Evolutionary conservation across 805 yeast genomes (phyloP).

Genomic region (Priceomyces carsonii): DNA sequence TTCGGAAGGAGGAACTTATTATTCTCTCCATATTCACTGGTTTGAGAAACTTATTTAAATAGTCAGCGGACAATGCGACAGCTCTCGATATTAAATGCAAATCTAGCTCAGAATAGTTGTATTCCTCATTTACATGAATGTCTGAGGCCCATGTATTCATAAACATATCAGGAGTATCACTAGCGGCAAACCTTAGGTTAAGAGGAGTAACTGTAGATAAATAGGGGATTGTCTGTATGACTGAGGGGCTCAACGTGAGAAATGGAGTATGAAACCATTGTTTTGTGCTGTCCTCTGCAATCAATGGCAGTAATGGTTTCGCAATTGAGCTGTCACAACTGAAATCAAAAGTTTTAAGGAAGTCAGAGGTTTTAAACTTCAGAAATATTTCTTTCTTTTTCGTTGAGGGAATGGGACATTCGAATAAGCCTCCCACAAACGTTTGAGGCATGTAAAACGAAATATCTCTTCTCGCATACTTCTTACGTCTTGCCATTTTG

Average conservation of each 20-base stretch:
- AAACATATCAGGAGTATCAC: conserved; percentile 27
- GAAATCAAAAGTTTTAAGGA: conserved; percentile 20
- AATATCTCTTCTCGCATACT: conserved; percentile 46
- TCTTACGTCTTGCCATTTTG: conserved; percentile 56
- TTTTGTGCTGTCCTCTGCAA: conserved; percentile 54
- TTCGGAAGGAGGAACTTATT: not conserved
- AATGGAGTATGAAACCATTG: conserved; percentile 43
- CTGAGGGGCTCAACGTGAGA: conserved; percentile 20
- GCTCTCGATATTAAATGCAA: conserved; percentile 28
- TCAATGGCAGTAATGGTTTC: conserved; percentile 53
- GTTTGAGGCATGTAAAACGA: conserved; percentile 55
- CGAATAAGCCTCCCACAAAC: conserved; percentile 65
- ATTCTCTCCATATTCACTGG: conserved; percentile 18
- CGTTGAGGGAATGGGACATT: conserved; percentile 41
- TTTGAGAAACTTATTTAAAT: conserved; percentile 18
- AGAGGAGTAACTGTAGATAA: conserved; percentile 50
- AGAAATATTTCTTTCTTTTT: conserved; percentile 22
- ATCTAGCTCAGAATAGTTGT: conserved; percentile 43
- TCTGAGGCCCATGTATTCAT: conserved; percentile 47
- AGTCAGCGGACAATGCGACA: conserved; percentile 21
- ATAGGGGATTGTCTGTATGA: conserved; percentile 56
- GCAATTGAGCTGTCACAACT: conserved; percentile 36
- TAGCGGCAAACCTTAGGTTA: conserved; percentile 34
- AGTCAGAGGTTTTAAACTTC: conserved; percentile 13
- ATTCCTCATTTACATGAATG: conserved; percentile 52